Conservation (phyloP, 2,329 filamentous ascomycete genomes). For the Ceratocystis eucalypticola region DNA sequence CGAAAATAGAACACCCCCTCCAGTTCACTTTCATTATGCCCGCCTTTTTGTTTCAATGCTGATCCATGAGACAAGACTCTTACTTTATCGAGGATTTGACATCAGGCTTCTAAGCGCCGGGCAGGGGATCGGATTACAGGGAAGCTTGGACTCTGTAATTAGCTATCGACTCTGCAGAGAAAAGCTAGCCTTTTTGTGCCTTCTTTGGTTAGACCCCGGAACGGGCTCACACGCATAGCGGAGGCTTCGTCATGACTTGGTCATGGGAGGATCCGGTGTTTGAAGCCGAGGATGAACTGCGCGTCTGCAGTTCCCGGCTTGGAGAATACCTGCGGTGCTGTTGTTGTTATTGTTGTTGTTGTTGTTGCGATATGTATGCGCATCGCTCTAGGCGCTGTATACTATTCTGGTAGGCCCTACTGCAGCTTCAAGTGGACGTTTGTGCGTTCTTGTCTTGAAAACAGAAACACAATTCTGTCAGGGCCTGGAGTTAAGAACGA, state of each 20-base stretch:
- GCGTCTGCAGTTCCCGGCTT: too few relatives aligned
- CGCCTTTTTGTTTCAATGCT: neutral
- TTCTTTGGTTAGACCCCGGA: too few relatives aligned
- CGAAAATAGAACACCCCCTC: too few relatives aligned
- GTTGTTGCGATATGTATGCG: neutral
- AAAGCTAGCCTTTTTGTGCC: too few relatives aligned
- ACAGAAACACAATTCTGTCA: too few relatives aligned
- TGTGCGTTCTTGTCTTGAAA: neutral
- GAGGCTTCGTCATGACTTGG: too few relatives aligned
- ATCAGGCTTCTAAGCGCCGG: neutral
- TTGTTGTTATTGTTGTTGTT: neutral
- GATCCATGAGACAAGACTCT: neutral
- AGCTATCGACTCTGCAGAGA: too few relatives aligned
- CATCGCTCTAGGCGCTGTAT: slow-evolving; percentile 4
- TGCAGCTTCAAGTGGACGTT: neutral
- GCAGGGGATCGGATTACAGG: slow-evolving; percentile 5
- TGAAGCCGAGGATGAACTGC: too few relatives aligned
- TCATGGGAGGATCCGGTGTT: too few relatives aligned
- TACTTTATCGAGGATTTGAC: neutral
- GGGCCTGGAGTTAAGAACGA: too few relatives aligned
- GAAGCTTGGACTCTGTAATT: neutral
- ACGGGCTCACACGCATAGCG: too few relatives aligned
- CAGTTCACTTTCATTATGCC: neutral
- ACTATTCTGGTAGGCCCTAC: neutral
- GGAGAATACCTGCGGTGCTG: neutral